Conservation (phyloP, 2,329 filamentous ascomycete genomes). For the Cytospora piceae region DNA sequence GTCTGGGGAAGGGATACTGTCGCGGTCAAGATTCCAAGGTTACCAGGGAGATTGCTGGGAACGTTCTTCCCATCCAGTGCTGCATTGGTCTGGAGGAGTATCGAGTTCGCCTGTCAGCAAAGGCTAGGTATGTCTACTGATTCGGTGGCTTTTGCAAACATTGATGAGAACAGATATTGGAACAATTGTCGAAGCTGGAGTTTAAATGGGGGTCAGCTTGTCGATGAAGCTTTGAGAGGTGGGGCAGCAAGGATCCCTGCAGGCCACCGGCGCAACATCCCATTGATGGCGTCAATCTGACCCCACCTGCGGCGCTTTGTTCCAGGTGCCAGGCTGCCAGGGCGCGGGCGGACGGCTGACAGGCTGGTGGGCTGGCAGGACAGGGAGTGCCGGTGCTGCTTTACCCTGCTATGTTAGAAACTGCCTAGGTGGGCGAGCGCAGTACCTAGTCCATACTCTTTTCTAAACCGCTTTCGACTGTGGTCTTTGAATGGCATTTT, state of each 20-base stretch:
- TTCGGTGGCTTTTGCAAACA: neutral
- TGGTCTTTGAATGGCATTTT: neutral
- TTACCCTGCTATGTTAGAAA: neutral
- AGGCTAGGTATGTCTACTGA: neutral
- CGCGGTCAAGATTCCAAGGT: neutral
- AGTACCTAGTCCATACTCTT: neutral
- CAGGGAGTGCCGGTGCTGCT: neutral
- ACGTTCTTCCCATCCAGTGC: neutral
- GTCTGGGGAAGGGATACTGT: neutral
- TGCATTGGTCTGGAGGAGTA: neutral
- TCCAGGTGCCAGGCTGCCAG: neutral
- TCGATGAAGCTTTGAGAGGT: neutral
- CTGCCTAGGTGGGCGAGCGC: neutral
- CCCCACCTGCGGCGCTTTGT: slow-evolving; percentile 7
- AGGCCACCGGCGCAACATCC: slow-evolving; percentile 1
- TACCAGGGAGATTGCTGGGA: too few species aligned
- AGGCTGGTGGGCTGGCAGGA: neutral
- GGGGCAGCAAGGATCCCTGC: neutral
- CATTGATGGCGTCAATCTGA: slow-evolving; percentile 6
- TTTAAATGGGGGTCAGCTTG: neutral
- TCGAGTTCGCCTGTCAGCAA: neutral
- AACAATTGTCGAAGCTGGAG: neutral
- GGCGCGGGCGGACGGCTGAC: neutral
- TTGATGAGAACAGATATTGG: neutral
- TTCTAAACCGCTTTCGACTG: neutral